These are phyloP conservation scores for Saccharum hybrid DNA, from an alignment of 202 grass and related monocot species.

Conservation along the genomic window DNA sequence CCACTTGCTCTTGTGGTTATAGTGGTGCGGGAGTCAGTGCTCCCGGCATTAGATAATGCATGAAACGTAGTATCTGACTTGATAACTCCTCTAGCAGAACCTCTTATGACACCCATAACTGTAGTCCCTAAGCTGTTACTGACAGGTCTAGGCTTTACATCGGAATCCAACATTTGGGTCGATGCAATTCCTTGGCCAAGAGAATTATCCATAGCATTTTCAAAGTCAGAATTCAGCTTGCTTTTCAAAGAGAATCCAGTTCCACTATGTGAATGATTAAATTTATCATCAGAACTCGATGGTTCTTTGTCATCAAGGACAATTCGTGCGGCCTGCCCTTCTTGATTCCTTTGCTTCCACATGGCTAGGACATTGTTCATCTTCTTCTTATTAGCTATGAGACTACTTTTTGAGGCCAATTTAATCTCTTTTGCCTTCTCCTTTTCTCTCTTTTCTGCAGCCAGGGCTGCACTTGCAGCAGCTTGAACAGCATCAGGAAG, in stretches of 20 bases:
- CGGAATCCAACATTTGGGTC: slow-evolving; percentile 61
- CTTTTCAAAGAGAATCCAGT: slow-evolving; percentile 50
- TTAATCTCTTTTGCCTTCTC: slow-evolving; percentile 95
- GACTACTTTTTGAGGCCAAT: slow-evolving; percentile 82
- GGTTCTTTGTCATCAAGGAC: slow-evolving; percentile 72
- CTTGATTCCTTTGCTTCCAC: slow-evolving; percentile 99
- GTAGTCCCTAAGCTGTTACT: slow-evolving; percentile 73
- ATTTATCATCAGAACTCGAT: slow-evolving; percentile 54
- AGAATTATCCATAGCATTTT: slow-evolving; percentile 56
- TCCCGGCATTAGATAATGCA: slow-evolving; percentile 47
- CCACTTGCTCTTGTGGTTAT: slow-evolving; percentile 34
- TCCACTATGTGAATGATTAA: slow-evolving; percentile 47
- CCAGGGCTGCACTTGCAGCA: slow-evolving; percentile 88
- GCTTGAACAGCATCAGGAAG: slow-evolving; percentile 89
- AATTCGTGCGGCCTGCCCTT: slow-evolving; percentile 61
- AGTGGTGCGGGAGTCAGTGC: slow-evolving; percentile 41
- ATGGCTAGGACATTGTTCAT: slow-evolving; percentile 98
- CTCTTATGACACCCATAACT: slow-evolving; percentile 87
- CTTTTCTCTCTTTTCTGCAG: slow-evolving; percentile 98
- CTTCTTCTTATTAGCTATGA: slow-evolving; percentile 98
- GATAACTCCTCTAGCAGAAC: slow-evolving; percentile 78
- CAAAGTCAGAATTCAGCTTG: slow-evolving; percentile 68
- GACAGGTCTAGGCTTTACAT: slow-evolving; percentile 64
- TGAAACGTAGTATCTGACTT: slow-evolving; percentile 68
- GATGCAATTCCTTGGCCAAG: slow-evolving; percentile 48